phyloP scores from a whole-genome alignment of 306 rosid genomes.

The Styphnolobium japonicum region DNA sequence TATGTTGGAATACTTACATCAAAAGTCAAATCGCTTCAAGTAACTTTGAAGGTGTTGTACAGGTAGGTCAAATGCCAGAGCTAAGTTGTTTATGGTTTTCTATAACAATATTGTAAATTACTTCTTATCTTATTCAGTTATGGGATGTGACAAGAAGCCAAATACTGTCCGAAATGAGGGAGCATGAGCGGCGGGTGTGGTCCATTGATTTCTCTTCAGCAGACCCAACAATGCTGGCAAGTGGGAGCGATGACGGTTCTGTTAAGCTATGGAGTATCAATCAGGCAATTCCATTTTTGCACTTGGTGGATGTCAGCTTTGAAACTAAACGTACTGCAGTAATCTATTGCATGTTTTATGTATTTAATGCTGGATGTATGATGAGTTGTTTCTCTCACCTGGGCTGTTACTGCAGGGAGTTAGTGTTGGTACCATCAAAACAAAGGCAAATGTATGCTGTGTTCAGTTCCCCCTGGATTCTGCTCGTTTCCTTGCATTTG shows the following conservation, averaged over 20 bases:
- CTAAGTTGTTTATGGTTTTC: not conserved
- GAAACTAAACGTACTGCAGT: slow-evolving; percentile 95
- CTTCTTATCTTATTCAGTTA: slow-evolving; percentile 52
- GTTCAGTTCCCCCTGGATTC: slow-evolving; percentile 88
- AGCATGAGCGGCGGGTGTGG: slow-evolving; percentile 95
- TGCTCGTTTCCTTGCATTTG: slow-evolving; percentile 83
- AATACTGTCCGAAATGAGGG: slow-evolving; percentile 82
- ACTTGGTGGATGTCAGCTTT: slow-evolving; percentile 98
- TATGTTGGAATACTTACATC: slow-evolving; percentile 96
- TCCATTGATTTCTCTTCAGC: slow-evolving; percentile 91
- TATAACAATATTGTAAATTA: slow-evolving; percentile 18
- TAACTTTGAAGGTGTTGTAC: slow-evolving; percentile 96
- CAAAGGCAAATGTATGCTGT: slow-evolving; percentile 96
- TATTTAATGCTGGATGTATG: slow-evolving; percentile 58
- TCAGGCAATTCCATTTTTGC: slow-evolving; percentile 99
- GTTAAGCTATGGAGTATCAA: slow-evolving; percentile 99
- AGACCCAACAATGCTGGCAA: slow-evolving; percentile 92
- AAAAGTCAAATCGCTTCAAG: slow-evolving; percentile 99
- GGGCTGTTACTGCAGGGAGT: slow-evolving; percentile 87
- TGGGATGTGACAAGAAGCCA: slow-evolving; percentile 98
- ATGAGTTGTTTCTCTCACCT: slow-evolving; percentile 78
- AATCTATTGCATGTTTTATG: slow-evolving; percentile 61
- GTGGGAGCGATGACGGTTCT: slow-evolving; percentile 92
- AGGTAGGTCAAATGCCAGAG: slow-evolving; percentile 51
- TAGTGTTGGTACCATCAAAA: slow-evolving; percentile 86